Evolutionary conservation across 768 basidiomycete genomes (phyloP).

Genomic region (Termitomyces titanicus): DNA sequence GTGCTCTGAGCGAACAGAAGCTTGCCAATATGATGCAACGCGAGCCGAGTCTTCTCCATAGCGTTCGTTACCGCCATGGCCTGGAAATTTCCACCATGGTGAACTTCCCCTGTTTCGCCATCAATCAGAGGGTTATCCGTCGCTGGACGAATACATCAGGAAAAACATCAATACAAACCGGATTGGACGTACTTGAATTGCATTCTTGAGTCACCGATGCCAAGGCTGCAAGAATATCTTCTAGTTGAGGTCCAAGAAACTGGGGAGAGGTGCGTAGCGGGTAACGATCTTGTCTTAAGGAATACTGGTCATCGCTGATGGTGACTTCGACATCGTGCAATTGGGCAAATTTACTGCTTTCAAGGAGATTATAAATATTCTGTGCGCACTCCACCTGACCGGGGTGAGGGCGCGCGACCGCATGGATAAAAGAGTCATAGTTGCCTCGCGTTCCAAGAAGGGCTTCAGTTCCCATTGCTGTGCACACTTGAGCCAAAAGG

Average conservation of each 20-base stretch:
- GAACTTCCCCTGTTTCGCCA: slow-evolving; percentile 56
- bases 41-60: slow-evolving; percentile 84
- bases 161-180: not conserved
- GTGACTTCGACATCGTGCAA: slow-evolving; percentile 60
- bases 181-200: slow-evolving; percentile 63
- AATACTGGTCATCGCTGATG: slow-evolving; percentile 63
- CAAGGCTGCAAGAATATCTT: slow-evolving; percentile 65
- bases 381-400: slow-evolving; percentile 75
- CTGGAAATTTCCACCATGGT: slow-evolving; percentile 88
- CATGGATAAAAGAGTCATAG: slow-evolving; percentile 71
- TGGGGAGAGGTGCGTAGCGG: slow-evolving; percentile 69
- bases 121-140: slow-evolving; percentile 84
- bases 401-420: slow-evolving; percentile 69
- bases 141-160: slow-evolving; percentile 36
- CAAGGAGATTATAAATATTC: slow-evolving; percentile 57
- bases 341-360: slow-evolving; percentile 57
- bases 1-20: slow-evolving; percentile 68
- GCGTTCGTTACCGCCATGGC: slow-evolving; percentile 74
- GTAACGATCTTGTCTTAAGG: slow-evolving; percentile 72
- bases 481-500: slow-evolving; percentile 65
- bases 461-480: slow-evolving; percentile 79
- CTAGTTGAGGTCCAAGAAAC: slow-evolving; percentile 77
- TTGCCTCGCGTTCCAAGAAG: slow-evolving; percentile 62
- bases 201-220: slow-evolving; percentile 63
- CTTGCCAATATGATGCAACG: slow-evolving; percentile 67